Evolutionary conservation across 768 basidiomycete species (phyloP).

Genomic region (Suillus hirtellus): DNA sequence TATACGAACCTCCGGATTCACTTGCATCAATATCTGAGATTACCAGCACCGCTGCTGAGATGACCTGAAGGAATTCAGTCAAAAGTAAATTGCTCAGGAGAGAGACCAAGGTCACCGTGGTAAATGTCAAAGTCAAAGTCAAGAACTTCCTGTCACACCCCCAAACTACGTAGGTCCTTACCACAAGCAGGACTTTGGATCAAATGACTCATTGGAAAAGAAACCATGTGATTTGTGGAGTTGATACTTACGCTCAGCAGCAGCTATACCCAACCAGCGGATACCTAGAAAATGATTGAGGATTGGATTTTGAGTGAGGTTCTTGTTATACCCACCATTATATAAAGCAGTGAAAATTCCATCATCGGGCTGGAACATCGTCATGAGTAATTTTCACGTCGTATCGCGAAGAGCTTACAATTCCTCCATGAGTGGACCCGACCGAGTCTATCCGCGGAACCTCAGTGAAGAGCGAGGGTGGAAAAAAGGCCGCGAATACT

Average conservation of each 20-base stretch:
- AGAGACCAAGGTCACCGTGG: neutral
- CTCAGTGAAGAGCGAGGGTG: neutral
- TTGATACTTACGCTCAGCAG: slow-evolving; percentile 2
- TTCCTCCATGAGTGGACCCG: neutral
- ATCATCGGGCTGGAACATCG: neutral
- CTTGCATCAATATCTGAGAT: neutral
- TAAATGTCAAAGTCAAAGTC: neutral
- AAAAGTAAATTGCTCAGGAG: neutral
- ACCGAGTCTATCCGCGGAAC: neutral
- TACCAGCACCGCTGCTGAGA: neutral
- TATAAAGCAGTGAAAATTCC: neutral
- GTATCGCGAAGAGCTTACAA: neutral
- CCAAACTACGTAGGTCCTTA: neutral
- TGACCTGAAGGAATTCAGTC: neutral
- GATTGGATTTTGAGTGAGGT: neutral
- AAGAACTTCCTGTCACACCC: slow-evolving; percentile 1
- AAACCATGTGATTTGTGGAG: neutral
- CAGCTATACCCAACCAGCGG: neutral
- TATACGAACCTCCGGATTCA: neutral
- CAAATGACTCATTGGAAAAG: neutral
- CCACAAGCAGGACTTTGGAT: neutral
- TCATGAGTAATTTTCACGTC: neutral
- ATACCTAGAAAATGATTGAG: neutral
- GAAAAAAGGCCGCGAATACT: neutral
- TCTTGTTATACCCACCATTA: neutral